Percentiles rank a stretch among this genome's conserved stretches.
These are phyloP conservation scores for Alternaria sp. DNA, from an alignment of 2,329 filamentous ascomycete species.

Conservation along the genomic window DNA sequence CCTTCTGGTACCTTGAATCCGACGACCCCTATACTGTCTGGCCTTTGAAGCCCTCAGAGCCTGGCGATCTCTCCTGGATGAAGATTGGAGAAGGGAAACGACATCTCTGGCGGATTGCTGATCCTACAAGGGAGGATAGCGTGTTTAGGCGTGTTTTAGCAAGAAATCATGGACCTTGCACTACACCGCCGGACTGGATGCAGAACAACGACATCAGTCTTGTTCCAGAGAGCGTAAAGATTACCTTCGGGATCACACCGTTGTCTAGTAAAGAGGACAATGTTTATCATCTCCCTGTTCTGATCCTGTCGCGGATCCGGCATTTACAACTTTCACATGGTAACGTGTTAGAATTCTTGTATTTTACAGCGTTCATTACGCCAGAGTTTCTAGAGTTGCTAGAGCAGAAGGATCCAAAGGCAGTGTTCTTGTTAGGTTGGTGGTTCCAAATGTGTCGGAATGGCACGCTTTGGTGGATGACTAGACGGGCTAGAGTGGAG, in stretches of 20 bases:
- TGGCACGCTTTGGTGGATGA: slow-evolving; percentile 42
- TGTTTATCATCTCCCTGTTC: slow-evolving; percentile 42
- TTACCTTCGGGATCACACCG: slow-evolving; percentile 37
- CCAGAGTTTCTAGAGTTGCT: slow-evolving; percentile 58
- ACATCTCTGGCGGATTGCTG: slow-evolving; percentile 61
- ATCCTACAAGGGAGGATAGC: slow-evolving; percentile 60
- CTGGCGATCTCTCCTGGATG: slow-evolving; percentile 66
- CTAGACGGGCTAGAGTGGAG: slow-evolving; percentile 35
- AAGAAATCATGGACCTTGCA: slow-evolving; percentile 22
- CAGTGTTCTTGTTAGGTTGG: slow-evolving; percentile 64
- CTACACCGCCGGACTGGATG: slow-evolving; percentile 23
- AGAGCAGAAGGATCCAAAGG: slow-evolving; percentile 61
- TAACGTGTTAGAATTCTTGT: slow-evolving; percentile 58
- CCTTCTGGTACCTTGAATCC: slow-evolving; percentile 58
- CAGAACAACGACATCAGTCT: slow-evolving; percentile 3
- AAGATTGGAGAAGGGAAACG: slow-evolving; percentile 66
- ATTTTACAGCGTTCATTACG: slow-evolving; percentile 59
- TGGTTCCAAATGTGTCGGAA: slow-evolving; percentile 61
- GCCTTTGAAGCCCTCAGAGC: slow-evolving; percentile 60
- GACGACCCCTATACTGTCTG: slow-evolving; percentile 59
- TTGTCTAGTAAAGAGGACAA: slow-evolving; percentile 31
- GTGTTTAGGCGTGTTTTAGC: slow-evolving; percentile 53
- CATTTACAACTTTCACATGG: slow-evolving; percentile 48
- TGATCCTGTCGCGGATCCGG: slow-evolving; percentile 53
- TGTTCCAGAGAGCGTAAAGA: slow-evolving; percentile 48